Conservation (phyloP, 1,284 basidiomycete genomes). For the Trichosporon sp. region DNA sequence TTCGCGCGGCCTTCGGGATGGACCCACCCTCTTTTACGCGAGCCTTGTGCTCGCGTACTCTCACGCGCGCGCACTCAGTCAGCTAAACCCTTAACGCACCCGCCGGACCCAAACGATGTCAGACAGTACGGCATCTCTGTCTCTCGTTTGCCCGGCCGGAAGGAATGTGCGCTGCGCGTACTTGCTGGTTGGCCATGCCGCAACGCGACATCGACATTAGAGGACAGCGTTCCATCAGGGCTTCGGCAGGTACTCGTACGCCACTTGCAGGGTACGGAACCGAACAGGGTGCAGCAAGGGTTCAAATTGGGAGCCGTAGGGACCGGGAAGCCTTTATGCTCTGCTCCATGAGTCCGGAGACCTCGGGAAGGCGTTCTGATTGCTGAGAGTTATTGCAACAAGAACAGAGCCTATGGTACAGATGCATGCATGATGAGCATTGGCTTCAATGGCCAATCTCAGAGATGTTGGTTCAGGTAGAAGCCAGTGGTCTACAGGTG, state of each 20-base stretch:
- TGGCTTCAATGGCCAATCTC: background rate
- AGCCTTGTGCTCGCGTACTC: background rate
- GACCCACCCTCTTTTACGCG: background rate
- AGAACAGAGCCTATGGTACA: slow-evolving; percentile 2
- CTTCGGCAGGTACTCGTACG: background rate
- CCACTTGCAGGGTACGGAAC: background rate
- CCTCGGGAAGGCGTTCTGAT: too few species aligned
- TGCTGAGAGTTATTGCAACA: too few species aligned
- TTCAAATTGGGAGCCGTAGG: background rate
- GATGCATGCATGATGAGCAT: background rate
- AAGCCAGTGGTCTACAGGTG: background rate
- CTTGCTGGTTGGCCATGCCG: background rate
- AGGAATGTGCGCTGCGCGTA: background rate
- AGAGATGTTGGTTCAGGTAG: background rate
- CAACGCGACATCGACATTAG: background rate
- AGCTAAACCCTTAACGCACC: background rate
- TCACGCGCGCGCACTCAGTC: background rate
- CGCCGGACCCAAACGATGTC: background rate
- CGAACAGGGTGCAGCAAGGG: background rate
- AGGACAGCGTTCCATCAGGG: slow-evolving; percentile 5
- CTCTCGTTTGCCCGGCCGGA: background rate
- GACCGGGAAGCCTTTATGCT: background rate
- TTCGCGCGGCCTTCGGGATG: background rate
- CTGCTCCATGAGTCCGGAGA: too few species aligned
- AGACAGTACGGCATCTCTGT: background rate